Base-by-base conservation (phyloP, 148 eudicot genomes). In the Linanthus parryae region DNA sequence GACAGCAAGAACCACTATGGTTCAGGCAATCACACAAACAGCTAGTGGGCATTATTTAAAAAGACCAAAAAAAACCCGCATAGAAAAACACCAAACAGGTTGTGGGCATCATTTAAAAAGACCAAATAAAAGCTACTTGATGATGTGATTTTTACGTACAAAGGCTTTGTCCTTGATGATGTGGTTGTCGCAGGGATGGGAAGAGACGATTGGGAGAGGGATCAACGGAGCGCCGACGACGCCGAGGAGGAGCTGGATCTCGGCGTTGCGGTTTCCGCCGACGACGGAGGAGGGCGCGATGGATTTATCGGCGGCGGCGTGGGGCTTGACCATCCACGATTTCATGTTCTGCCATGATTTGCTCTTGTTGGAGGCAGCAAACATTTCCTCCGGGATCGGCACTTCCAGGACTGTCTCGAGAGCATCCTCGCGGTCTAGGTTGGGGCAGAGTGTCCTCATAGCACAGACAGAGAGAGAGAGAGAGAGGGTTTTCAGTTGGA, bases 371-470 rank as follows among this genome's bases (percentile, higher is more conserved):
- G 28, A 63, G 7, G 67, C 17, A 41, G 70, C 69, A 33, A 81
- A 75, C 78, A 68, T 83, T 44, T 91, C 97, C 35, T 91, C 97
- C 0, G 97, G 97, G 42, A 91, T 81, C 6, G 97, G 97, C 12
- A 91, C 95, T 66, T 91, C 97, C 9, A 91, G 75, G 0, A 91
- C 97, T 0, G 97, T 91, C 2, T 91, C 89, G 5, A 91, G 95
- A 2, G 73, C 97, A 22, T 91, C 94, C 59, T 86, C 86, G 11
- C 76, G 54, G 33, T 86, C 94, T 31, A 85, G 58, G 47, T 86
- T 91, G 5, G 97, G 95, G 58, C 95, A 91, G 61, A 86, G 65
- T 2, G 80, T 91, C 68, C 89, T 86, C 97, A 91, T 83, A 2
- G n/a, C 21, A 0, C 2, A 13, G 26, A 36, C 26, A 23, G 17